phyloP scores from a whole-genome alignment of 1,139 yeast genomes.

The Taphrina pruni region DNA sequence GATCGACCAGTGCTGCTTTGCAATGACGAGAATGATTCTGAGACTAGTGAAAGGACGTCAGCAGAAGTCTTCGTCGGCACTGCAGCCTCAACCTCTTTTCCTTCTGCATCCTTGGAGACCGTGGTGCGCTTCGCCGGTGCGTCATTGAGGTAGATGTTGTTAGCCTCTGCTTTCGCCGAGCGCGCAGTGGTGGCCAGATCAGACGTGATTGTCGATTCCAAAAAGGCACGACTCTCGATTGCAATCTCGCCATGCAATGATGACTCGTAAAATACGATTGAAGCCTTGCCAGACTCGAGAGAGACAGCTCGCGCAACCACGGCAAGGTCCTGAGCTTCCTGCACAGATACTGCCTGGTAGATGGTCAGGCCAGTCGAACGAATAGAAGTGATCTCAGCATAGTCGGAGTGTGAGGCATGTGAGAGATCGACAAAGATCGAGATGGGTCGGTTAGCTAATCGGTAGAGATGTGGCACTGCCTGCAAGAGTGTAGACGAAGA shows the following conservation, averaged over 20 bases:
- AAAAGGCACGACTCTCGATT: conserved; percentile 41
- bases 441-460: conserved; percentile 57
- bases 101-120: conserved; percentile 41
- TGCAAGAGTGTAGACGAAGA: conserved; percentile 63
- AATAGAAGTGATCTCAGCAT: conserved; percentile 67
- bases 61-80: conserved; percentile 38
- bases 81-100: conserved; percentile 39
- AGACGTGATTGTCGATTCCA: conserved; percentile 43
- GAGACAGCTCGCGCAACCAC: conserved; percentile 66
- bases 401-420: conserved; percentile 56
- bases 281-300: conserved; percentile 59
- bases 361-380: conserved; percentile 72
- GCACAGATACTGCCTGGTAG: conserved; percentile 65
- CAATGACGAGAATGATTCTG: conserved; percentile 47
- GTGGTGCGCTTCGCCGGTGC: conserved; percentile 42
- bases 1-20: conserved; percentile 51
- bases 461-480: conserved; percentile 66
- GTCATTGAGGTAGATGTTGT: conserved; percentile 44
- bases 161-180: conserved; percentile 44
- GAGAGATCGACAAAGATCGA: conserved; percentile 65
- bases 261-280: conserved; percentile 65
- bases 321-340: conserved; percentile 62
- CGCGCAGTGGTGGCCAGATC: conserved; percentile 53
- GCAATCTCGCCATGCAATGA: conserved; percentile 41
- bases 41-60: conserved; percentile 47